A percentile compares a stretch with the other conserved stretches of the same genome.
Conservation (phyloP, 2,329 filamentous ascomycete species). For the Xylaria hypoxylon region DNA sequence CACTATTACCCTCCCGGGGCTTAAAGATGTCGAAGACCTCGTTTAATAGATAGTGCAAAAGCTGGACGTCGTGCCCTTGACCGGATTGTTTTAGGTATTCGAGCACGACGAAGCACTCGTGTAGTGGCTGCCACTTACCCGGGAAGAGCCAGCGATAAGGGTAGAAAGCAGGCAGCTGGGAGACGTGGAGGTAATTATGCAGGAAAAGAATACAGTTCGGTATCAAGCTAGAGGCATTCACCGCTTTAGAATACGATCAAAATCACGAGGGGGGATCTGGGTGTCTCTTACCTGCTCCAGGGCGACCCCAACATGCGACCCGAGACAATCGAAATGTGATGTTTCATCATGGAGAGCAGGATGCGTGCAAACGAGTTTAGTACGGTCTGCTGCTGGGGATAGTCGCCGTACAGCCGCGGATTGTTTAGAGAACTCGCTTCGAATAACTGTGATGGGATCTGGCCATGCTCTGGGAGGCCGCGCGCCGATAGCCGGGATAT, state of each 20-base stretch:
- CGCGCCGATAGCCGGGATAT: slow-evolving; percentile 25
- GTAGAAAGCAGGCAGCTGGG: slow-evolving; percentile 26
- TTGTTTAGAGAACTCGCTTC: slow-evolving; percentile 26
- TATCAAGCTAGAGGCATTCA: slow-evolving; percentile 22
- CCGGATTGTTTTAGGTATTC: slow-evolving; percentile 24
- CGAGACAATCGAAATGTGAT: slow-evolving; percentile 28
- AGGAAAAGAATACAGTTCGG: slow-evolving; percentile 27
- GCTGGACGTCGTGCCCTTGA: slow-evolving; percentile 25
- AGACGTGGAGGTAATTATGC: slow-evolving; percentile 29
- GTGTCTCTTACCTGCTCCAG: slow-evolving; percentile 22
- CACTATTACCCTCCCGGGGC: slow-evolving; percentile 17
- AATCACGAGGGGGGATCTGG: slow-evolving; percentile 7
- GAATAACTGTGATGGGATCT: slow-evolving; percentile 24
- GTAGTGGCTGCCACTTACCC: slow-evolving; percentile 28
- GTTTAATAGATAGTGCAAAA: slow-evolving; percentile 27
- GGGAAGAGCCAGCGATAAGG: slow-evolving; percentile 26
- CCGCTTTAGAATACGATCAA: slow-evolving; percentile 20
- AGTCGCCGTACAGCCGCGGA: slow-evolving; percentile 24
- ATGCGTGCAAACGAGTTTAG: slow-evolving; percentile 25
- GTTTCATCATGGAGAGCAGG: slow-evolving; percentile 27
- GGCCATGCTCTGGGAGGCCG: slow-evolving; percentile 24
- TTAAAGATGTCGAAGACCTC: slow-evolving; percentile 28
- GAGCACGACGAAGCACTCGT: slow-evolving; percentile 29
- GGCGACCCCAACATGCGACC: slow-evolving; percentile 21
- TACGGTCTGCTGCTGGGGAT: slow-evolving; percentile 24